phyloP scores from a whole-genome alignment of 805 yeast species.

The Hagleromyces aurorensis region DNA sequence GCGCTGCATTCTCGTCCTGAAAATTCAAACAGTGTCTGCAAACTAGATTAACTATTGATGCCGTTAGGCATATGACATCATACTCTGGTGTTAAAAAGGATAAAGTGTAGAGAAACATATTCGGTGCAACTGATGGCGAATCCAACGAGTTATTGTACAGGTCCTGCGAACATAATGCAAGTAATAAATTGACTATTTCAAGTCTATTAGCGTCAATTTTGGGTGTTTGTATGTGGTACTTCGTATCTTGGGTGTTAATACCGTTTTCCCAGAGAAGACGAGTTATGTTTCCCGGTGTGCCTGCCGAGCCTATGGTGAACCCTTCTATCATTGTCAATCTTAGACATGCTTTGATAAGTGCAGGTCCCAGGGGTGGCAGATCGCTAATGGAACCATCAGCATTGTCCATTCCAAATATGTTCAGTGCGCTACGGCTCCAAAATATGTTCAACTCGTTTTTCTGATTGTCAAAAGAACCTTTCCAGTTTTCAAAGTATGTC shows the following conservation, averaged over 20 bases:
- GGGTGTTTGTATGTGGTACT: constrained; percentile 31
- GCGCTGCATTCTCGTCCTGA: constrained; percentile 26
- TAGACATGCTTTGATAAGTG: constrained; percentile 18
- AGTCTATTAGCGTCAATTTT: constrained; percentile 55
- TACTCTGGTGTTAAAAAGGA: constrained; percentile 43
- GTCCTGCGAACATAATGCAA: constrained; percentile 53
- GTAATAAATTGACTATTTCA: constrained; percentile 55
- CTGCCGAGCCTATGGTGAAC: constrained; percentile 18
- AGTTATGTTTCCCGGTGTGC: constrained; percentile 23
- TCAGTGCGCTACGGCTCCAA: constrained; percentile 13
- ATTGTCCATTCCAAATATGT: constrained; percentile 4
- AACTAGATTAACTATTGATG: constrained; percentile 61
- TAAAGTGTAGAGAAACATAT: constrained; percentile 50
- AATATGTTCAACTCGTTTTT: constrained; percentile 10
- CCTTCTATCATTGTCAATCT: constrained; percentile 25
- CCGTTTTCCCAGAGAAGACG: constrained; percentile 75
- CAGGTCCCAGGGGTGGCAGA: constrained; percentile 12
- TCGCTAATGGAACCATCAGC: neutral
- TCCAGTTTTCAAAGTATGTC: constrained; percentile 48
- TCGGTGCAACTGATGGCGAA: constrained; percentile 27
- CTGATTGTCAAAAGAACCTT: constrained; percentile 31
- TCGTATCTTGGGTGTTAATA: constrained; percentile 39
- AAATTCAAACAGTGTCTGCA: constrained; percentile 42
- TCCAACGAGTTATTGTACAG: constrained; percentile 35
- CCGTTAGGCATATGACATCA: constrained; percentile 44